Evolutionary conservation across 192 early-diverging fungal genomes (phyloP), one percentile per base, ranked within the genome.

Genomic region (Podila horticola): DNA sequence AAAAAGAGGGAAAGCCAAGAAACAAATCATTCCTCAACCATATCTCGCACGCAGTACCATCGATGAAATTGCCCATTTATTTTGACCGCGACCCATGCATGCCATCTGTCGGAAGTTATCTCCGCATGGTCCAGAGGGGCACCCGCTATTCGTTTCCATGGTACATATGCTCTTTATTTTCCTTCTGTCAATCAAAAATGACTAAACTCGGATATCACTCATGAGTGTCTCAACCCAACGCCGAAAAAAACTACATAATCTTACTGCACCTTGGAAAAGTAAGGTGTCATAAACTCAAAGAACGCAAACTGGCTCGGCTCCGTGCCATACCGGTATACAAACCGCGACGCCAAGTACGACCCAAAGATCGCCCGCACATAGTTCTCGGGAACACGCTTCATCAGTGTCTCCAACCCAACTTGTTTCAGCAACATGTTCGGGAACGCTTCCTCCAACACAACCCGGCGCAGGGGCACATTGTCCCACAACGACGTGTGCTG

Each of bases 311-410:
- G 96, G 64, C 91, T 91, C 41, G 97, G 97, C 62, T 93, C 87
- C 29, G 93, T 93, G 45, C 97, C 97, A 76, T 97, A 98, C 86
- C 94, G 93, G 89, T 98, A 99, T 64, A 99, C 93, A 84, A 99
- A 99, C 58, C 93, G 92, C 61, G 93, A 95, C 19, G 97, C 97
- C 69, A 99, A 83, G 85, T 93, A 98, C 20, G 93, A 91, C 70
- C 97, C 97, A 92, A 99, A 99, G 82, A 99, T 98, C 33, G 97
- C 96, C 74, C 93, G 93, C 62, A 97, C 93, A 86, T 99, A 99
- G 71, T 86, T 90, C 81, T 97, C 96, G 19, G 97, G 97, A 20
- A 99, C 91, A 51, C 96, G 91, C 81, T 92, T 89, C 57, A 98
- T 84, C 67, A 99, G 87, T 33, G 91, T 90, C 15, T 97, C 95